Percentiles rank a stretch among this genome's conserved stretches.
These are phyloP conservation scores for Spironucleus salmonicida DNA, from an alignment of 208 protist species.

Conservation along the genomic window DNA sequence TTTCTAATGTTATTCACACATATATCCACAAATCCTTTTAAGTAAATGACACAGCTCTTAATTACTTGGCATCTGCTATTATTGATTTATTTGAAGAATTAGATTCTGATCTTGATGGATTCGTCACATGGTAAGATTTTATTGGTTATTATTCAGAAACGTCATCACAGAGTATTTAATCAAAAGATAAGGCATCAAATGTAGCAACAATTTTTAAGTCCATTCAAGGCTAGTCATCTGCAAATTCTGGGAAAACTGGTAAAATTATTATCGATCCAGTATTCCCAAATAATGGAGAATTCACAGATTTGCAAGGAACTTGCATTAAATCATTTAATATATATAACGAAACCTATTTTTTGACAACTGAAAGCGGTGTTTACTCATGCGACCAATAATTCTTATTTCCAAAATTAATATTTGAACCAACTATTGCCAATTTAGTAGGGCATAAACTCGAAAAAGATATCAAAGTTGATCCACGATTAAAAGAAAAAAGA, in stretches of 20 bases:
- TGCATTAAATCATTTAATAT: background rate
- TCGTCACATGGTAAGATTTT: slow-evolving; percentile 22
- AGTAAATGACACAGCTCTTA: background rate
- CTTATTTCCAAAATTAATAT: slow-evolving; percentile 5
- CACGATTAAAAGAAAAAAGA: background rate
- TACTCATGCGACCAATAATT: background rate
- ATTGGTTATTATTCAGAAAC: slow-evolving; percentile 20
- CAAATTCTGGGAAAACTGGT: slow-evolving; percentile 7
- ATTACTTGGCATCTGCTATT: background rate
- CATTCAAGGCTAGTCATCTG: background rate
- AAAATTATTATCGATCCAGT: background rate
- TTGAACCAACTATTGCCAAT: background rate
- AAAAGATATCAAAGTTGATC: background rate
- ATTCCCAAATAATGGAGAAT: background rate
- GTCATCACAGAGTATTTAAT: background rate
- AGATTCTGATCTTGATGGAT: slow-evolving; percentile 19
- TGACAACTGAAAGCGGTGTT: background rate
- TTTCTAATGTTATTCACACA: background rate
- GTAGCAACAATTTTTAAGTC: background rate
- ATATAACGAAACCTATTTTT: background rate
- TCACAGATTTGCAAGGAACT: background rate
- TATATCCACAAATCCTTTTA: background rate
- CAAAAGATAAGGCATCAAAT: background rate
- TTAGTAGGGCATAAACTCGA: background rate
- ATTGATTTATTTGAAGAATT: slow-evolving; percentile 27